These are phyloP conservation scores for Aspergillus aculeatinus DNA, from an alignment of 2,329 filamentous ascomycete genomes.

Conservation along the genomic window DNA sequence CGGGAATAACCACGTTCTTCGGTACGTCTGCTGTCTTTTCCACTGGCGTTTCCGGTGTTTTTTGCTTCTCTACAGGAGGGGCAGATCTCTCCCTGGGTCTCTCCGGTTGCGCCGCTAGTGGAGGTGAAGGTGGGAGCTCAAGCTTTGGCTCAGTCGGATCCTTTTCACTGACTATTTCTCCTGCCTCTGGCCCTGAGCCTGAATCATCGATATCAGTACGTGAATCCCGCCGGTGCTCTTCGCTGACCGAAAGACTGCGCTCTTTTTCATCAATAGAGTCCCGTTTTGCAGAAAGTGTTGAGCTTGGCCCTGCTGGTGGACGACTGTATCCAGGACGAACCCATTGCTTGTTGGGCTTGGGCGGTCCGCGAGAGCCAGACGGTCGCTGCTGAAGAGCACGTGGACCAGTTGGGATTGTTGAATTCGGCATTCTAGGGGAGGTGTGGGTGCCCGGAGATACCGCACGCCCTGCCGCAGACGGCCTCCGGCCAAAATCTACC, in stretches of 20 bases:
- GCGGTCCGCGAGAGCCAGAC: conserved; percentile 29
- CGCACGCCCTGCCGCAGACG: conserved; percentile 27
- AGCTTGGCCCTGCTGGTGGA: conserved; percentile 20
- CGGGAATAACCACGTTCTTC: conserved; percentile 29
- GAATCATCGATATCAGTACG: conserved; percentile 15
- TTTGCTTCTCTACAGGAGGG: background rate
- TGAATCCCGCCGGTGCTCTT: conserved; percentile 21
- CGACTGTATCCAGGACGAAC: conserved; percentile 37
- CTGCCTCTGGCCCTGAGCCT: conserved; percentile 16
- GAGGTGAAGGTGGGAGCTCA: background rate
- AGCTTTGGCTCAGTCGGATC: conserved; percentile 9
- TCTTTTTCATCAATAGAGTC: conserved; percentile 34
- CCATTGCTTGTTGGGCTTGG: conserved; percentile 42
- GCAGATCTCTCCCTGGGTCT: background rate
- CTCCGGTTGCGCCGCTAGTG: background rate
- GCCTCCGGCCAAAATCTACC: conserved; percentile 26
- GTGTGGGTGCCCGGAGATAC: conserved; percentile 35
- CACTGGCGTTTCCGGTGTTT: conserved; percentile 4
- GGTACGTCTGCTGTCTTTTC: conserved; percentile 8
- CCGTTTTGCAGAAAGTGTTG: conserved; percentile 27
- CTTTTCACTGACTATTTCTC: conserved; percentile 15
- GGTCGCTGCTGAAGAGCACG: conserved; percentile 40
- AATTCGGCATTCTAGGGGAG: conserved; percentile 37
- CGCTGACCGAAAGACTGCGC: conserved; percentile 16
- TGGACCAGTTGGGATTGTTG: conserved; percentile 43